Evolutionary conservation across 176 grass and related monocot species (phyloP).

Genomic region (Oryza brachyantha): DNA sequence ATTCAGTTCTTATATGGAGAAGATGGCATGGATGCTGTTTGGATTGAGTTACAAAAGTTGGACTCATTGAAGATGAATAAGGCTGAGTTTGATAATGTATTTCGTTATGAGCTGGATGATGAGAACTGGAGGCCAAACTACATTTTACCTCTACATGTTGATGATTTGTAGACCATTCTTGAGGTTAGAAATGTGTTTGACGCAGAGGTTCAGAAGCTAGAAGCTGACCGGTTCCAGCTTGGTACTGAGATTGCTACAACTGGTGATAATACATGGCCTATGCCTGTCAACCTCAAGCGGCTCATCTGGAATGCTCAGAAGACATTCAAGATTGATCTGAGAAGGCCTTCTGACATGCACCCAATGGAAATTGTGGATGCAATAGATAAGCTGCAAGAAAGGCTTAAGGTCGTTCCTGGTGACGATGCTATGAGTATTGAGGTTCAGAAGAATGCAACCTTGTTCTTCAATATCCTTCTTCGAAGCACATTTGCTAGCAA

Average conservation of each 20-base stretch:
- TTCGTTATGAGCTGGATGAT: constrained; percentile 84
- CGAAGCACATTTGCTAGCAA: constrained; percentile 96
- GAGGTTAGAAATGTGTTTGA: constrained; percentile 98
- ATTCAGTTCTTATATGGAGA: constrained; percentile 99
- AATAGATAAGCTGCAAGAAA: constrained; percentile 94
- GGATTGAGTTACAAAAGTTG: constrained; percentile 92
- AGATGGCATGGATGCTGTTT: constrained; percentile 99
- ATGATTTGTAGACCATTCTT: constrained; percentile 88
- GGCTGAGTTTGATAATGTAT: constrained; percentile 67
- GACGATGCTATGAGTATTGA: constrained; percentile 94
- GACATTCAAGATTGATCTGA: constrained; percentile 95
- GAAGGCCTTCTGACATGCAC: constrained; percentile 94
- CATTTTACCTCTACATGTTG: constrained; percentile 91
- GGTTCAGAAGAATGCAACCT: constrained; percentile 96
- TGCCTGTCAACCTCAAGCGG: constrained; percentile 95
- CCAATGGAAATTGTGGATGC: constrained; percentile 99
- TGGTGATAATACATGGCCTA: constrained; percentile 77
- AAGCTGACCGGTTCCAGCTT: constrained; percentile 84
- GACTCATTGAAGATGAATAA: constrained; percentile 97
- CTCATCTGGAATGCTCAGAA: constrained; percentile 99
- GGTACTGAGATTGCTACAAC: constrained; percentile 89
- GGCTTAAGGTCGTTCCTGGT: constrained; percentile 94
- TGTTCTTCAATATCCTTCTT: constrained; percentile 94
- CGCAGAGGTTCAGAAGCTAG: constrained; percentile 95
- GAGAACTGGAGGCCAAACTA: constrained; percentile 94